phyloP scores from a whole-genome alignment of 305 asterid species.

The Rubia peregrina region DNA sequence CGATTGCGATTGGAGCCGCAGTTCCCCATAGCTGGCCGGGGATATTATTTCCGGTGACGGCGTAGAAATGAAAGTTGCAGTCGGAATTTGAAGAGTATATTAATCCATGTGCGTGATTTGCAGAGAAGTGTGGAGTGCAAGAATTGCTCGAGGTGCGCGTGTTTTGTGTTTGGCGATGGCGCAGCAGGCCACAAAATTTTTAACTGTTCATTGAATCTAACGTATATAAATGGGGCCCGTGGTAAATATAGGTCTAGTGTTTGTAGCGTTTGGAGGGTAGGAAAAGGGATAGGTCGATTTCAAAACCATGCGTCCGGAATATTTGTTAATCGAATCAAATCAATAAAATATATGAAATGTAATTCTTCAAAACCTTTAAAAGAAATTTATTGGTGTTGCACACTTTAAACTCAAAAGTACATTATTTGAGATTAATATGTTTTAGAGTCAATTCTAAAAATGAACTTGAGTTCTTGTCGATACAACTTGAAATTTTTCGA shows the following conservation, averaged over 20 bases:
- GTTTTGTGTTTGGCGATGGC: background rate
- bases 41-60: background rate
- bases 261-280: slow-evolving; percentile 6
- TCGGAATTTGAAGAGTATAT: slow-evolving; percentile 7
- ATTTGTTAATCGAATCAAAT: background rate
- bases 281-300: background rate
- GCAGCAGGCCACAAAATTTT: background rate
- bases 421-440: too few species aligned
- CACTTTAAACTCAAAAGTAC: too few species aligned
- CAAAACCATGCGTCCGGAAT: background rate
- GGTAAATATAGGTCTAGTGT: background rate
- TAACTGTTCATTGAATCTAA: background rate
- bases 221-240: background rate
- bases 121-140: background rate
- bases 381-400: too few species aligned
- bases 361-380: too few species aligned
- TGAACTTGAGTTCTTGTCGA: too few species aligned
- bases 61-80: background rate
- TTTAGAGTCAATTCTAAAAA: too few species aligned
- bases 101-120: background rate
- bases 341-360: background rate
- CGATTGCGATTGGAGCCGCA: slow-evolving; percentile 32
- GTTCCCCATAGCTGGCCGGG: slow-evolving; percentile 17
- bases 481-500: too few species aligned
- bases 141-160: background rate